phyloP scores from a whole-genome alignment of 2,329 filamentous ascomycete species.

The Colletotrichum musae region DNA sequence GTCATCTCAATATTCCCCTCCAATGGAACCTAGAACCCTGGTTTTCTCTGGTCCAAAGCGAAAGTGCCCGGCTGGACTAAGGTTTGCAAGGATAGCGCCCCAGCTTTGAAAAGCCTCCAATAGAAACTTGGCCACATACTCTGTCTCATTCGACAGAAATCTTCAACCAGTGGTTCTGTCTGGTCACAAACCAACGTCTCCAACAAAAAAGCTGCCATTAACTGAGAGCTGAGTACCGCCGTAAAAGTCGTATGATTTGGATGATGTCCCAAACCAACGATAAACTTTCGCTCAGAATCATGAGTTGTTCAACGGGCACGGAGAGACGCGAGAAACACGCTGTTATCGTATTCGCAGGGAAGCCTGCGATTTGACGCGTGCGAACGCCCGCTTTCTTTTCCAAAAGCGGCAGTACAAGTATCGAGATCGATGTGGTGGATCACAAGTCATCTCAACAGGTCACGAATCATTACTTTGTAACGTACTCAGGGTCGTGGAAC shows the following conservation, averaged over 20 bases:
- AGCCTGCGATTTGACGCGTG: neutral
- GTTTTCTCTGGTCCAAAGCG: neutral
- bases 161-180: neutral
- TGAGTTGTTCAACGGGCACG: too few relatives aligned
- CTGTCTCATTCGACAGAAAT: slow-evolving; percentile 3
- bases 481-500: neutral
- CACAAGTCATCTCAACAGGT: neutral
- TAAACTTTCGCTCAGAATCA: too few relatives aligned
- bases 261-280: too few relatives aligned
- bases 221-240: too few relatives aligned
- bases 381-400: neutral
- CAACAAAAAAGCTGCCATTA: neutral
- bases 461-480: slow-evolving; percentile 24
- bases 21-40: neutral
- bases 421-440: slow-evolving; percentile 2
- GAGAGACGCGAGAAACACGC: too few relatives aligned
- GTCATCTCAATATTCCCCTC: slow-evolving; percentile 2
- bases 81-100: slow-evolving; percentile 8
- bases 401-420: neutral
- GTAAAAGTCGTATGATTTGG: neutral
- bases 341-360: neutral
- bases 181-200: neutral
- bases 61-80: slow-evolving; percentile 17
- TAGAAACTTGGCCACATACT: neutral
- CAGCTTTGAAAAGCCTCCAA: neutral